Evolutionary conservation across 129 eudicot genomes (phyloP).

Genomic region (Ambrosia trifida): DNA sequence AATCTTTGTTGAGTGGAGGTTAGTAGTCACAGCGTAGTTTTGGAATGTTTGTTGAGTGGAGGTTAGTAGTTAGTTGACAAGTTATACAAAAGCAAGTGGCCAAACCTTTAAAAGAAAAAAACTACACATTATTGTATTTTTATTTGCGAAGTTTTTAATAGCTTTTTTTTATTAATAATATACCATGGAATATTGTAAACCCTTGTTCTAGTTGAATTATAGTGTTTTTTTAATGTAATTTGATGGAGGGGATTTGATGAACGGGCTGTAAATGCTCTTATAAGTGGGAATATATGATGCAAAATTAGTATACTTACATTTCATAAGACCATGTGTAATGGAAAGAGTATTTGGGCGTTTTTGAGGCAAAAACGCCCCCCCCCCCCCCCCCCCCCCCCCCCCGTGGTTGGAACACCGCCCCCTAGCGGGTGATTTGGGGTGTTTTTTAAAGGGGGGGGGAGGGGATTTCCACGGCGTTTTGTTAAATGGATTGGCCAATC

Average conservation of each 20-base stretch:
- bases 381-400: too few relatives aligned
- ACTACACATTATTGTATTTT: not conserved
- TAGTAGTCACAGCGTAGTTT: constrained; percentile 30
- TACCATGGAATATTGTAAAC: not conserved
- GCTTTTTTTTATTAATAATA: not conserved
- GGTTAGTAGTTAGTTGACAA: constrained; percentile 31
- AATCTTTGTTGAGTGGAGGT: constrained; percentile 28
- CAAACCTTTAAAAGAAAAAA: constrained; percentile 10
- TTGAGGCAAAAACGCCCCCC: too few relatives aligned
- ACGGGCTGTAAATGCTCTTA: too few relatives aligned
- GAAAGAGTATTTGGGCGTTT: too few relatives aligned
- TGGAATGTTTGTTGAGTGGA: constrained; percentile 25
- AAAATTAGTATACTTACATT: not conserved
- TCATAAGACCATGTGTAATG: too few relatives aligned
- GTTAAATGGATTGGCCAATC: too few relatives aligned
- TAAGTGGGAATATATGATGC: not conserved
- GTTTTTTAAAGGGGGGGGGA: too few relatives aligned
- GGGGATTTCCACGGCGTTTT: too few relatives aligned
- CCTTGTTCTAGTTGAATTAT: not conserved
- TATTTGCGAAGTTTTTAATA: not conserved
- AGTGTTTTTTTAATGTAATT: not conserved
- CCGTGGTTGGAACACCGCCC: too few relatives aligned
- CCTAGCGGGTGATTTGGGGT: too few relatives aligned
- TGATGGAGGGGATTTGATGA: too few relatives aligned
- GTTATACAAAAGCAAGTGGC: constrained; percentile 20